Percentiles rank a stretch among this genome's conserved stretches.
Evolutionary conservation across 1,284 basidiomycete genomes (phyloP).

Genomic region (Filobasidium uniguttulatum): DNA sequence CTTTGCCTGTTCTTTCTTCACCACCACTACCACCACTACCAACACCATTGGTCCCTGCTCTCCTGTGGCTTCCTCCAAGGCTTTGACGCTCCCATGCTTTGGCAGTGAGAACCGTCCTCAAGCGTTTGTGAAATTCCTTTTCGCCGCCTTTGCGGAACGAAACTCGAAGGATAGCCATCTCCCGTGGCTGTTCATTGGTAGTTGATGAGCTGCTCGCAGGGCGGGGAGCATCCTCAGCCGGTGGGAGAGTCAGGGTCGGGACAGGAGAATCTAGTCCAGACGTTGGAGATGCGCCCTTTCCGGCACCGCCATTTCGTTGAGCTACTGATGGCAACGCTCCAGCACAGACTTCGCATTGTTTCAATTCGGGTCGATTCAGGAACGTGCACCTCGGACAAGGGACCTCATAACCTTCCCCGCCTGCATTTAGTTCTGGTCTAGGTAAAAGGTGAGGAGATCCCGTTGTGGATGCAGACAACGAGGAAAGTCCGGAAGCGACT

Average conservation of each 20-base stretch:
- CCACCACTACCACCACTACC: slow-evolving; percentile 5
- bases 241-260: neutral
- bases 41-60: neutral
- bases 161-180: slow-evolving; percentile 46
- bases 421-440: neutral
- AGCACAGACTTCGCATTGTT: slow-evolving; percentile 72
- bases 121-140: slow-evolving; percentile 61
- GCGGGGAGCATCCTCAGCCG: neutral
- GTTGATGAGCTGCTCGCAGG: slow-evolving; percentile 4
- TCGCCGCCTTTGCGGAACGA: slow-evolving; percentile 87
- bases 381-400: slow-evolving; percentile 84
- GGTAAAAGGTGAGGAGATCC: neutral
- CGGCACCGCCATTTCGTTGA: too few species aligned
- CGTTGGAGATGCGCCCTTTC: too few species aligned
- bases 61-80: neutral
- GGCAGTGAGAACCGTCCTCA: slow-evolving; percentile 61
- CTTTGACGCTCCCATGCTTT: slow-evolving; percentile 55
- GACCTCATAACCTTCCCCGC: slow-evolving; percentile 25
- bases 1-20: neutral
- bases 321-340: slow-evolving; percentile 19
- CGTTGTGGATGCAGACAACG: neutral
- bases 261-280: neutral
- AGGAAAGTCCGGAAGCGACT: neutral
- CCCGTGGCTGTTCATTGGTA: slow-evolving; percentile 7
- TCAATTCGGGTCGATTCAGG: slow-evolving; percentile 65